Percentiles rank a stretch among this genome's conserved stretches.
These are phyloP conservation scores for Entophlyctis luteolus DNA, from an alignment of 192 early-diverging fungal genomes.

Conservation along the genomic window DNA sequence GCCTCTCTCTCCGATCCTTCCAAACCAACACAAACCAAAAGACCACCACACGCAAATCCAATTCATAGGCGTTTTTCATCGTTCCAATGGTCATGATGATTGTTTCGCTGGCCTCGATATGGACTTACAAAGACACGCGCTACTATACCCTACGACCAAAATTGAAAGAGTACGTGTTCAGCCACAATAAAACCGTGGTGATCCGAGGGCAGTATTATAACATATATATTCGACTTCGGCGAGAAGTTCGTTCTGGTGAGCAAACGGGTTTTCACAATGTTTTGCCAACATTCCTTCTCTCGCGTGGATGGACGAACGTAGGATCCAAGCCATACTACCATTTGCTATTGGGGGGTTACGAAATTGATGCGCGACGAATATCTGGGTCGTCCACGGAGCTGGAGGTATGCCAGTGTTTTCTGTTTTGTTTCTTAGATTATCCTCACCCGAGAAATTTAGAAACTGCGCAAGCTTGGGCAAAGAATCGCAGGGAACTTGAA, in stretches of 20 bases:
- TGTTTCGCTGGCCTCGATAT: conserved; percentile 23
- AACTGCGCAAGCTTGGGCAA: conserved; percentile 27
- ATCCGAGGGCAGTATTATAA: conserved; percentile 29
- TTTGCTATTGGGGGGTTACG: conserved; percentile 25
- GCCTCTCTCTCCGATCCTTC: neutral
- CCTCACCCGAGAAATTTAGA: neutral
- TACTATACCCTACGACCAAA: conserved; percentile 19
- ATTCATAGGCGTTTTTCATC: conserved; percentile 25
- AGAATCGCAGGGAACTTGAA: conserved; percentile 28
- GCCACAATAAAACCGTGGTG: conserved; percentile 19
- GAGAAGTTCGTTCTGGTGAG: conserved; percentile 28
- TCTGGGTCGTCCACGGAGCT: conserved; percentile 25
- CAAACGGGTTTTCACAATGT: neutral
- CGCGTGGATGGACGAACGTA: neutral
- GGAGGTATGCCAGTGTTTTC: neutral
- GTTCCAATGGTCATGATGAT: conserved; percentile 16
- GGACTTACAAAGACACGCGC: conserved; percentile 33
- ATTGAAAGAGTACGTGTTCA: conserved; percentile 21
- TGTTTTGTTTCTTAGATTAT: neutral
- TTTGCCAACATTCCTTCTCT: neutral
- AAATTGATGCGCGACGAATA: conserved; percentile 26
- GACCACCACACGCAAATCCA: neutral
- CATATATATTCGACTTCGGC: conserved; percentile 27
- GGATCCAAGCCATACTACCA: conserved; percentile 27
- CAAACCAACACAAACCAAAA: neutral